Percentiles rank a stretch among this genome's conserved stretches.
These are phyloP conservation scores for Russula brevipes DNA, from an alignment of 768 basidiomycete genomes.

Conservation along the genomic window DNA sequence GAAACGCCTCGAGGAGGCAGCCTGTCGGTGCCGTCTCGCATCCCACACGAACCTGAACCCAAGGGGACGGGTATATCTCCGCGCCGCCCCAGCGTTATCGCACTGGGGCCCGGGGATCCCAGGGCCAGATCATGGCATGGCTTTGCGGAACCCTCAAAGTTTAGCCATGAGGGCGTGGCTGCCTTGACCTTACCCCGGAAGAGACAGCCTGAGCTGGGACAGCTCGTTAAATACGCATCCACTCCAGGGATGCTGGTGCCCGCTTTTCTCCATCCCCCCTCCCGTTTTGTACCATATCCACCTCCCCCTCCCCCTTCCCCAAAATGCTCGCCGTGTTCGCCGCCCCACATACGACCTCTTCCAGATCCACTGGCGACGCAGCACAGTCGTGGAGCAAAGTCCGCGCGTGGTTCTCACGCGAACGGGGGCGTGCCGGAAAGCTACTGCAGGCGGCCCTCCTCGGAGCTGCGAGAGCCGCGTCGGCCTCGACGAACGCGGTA, in stretches of 20 bases:
- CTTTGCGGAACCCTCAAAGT: conserved; percentile 20
- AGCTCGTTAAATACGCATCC: conserved; percentile 19
- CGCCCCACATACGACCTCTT: conserved; percentile 8
- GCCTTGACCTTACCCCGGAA: conserved; percentile 18
- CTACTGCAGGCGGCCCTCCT: conserved; percentile 18
- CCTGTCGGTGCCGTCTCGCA: neutral
- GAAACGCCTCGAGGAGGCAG: conserved; percentile 21
- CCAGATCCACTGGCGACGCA: conserved; percentile 10
- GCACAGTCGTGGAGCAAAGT: conserved; percentile 18
- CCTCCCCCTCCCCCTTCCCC: neutral
- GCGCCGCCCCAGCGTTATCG: conserved; percentile 20
- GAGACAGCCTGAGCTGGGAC: neutral
- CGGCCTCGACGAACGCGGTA: conserved; percentile 17
- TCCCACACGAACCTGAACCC: conserved; percentile 8
- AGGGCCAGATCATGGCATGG: conserved; percentile 18
- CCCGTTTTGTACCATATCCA: neutral
- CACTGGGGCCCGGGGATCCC: conserved; percentile 7
- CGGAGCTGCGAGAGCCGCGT: conserved; percentile 15
- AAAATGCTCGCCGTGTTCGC: conserved; percentile 19
- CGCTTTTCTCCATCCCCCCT: neutral
- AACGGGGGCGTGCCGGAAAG: conserved; percentile 19
- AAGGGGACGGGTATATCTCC: conserved; percentile 10
- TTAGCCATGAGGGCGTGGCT: conserved; percentile 17
- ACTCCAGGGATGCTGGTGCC: neutral
- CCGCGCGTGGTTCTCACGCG: conserved; percentile 24